Conservation (phyloP, 2,329 filamentous ascomycete genomes). For the Pseudogymnoascus sp. region DNA sequence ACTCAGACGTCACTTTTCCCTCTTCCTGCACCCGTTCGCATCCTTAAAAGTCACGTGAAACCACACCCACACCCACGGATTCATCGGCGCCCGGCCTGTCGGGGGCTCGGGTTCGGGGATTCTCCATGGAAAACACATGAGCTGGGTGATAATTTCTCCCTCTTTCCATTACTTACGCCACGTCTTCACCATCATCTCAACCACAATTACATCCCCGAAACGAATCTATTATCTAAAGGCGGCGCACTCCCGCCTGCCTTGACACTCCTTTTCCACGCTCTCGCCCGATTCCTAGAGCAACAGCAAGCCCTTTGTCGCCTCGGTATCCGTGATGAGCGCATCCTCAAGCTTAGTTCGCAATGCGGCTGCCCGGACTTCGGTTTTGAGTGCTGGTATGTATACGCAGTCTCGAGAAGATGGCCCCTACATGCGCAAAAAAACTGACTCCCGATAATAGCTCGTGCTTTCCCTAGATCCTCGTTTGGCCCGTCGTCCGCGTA, state of each 20-base stretch:
- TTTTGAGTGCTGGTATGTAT: conserved; percentile 24
- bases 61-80: background rate
- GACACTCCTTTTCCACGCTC: background rate
- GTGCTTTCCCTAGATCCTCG: conserved; percentile 23
- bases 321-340: conserved; percentile 26
- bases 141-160: background rate
- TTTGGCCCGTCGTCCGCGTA: conserved; percentile 25
- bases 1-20: background rate
- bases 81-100: background rate
- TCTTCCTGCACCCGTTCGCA: background rate
- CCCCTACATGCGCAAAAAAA: background rate
- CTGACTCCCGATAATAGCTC: conserved; percentile 18
- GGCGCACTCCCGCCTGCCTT: background rate
- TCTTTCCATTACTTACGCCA: background rate
- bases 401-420: conserved; percentile 10
- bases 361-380: conserved; percentile 26
- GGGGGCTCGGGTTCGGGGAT: background rate
- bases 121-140: background rate
- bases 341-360: conserved; percentile 30
- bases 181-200: background rate
- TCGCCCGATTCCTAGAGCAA: background rate
- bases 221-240: conserved; percentile 1
- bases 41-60: background rate
- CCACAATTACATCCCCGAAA: background rate
- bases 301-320: background rate